Conservation (phyloP, 2,329 filamentous ascomycete species). For the Cytospora piceae region DNA sequence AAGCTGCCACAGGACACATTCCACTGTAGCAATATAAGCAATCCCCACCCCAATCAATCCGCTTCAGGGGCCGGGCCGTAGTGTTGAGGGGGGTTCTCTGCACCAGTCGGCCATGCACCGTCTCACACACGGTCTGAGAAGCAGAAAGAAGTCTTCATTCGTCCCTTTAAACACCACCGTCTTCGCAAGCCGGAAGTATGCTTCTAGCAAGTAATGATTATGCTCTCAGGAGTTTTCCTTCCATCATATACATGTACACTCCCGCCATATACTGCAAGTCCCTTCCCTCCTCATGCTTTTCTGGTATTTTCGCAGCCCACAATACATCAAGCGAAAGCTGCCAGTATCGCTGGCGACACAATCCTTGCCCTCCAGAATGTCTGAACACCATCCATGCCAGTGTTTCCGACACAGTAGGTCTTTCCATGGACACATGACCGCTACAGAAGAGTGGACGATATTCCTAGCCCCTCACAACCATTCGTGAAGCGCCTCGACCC, state of each 20-base stretch:
- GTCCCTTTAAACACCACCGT: not conserved
- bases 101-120: not conserved
- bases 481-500: conserved; percentile 1
- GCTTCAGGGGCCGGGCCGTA: no score
- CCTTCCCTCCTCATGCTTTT: not conserved
- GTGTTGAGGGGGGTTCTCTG: no score
- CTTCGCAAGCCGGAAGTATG: conserved; percentile 1
- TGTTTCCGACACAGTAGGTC: not conserved
- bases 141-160: conserved; percentile 5
- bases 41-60: no score
- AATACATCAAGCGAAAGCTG: not conserved
- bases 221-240: not conserved
- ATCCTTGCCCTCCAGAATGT: not conserved
- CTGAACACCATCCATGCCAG: not conserved
- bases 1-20: not conserved
- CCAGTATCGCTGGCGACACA: not conserved
- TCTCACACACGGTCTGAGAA: not conserved
- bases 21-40: not conserved
- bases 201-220: conserved; percentile 11
- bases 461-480: not conserved
- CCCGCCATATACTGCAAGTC: not conserved
- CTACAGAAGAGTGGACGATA: not conserved
- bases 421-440: not conserved
- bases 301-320: no score
- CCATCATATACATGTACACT: conserved; percentile 12